These are phyloP conservation scores for Neotropicomus parvogracilis DNA, from an alignment of 1,284 basidiomycete genomes.

Conservation along the genomic window DNA sequence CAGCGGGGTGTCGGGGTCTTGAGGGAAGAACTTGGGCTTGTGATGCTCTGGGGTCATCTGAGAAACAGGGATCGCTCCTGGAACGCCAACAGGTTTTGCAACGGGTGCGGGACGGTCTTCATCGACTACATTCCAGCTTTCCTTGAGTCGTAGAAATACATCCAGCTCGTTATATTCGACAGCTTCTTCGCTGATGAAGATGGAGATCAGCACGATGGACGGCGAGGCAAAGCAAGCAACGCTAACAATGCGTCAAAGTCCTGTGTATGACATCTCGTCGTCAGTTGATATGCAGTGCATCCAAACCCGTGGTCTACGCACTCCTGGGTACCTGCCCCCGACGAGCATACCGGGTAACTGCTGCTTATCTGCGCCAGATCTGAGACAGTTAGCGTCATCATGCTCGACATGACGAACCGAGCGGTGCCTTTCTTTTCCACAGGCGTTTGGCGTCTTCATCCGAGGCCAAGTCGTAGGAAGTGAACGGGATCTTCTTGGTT, in stretches of 20 bases:
- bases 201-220: slow-evolving; percentile 12
- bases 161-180: slow-evolving; percentile 72
- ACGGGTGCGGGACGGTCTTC: slow-evolving; percentile 49
- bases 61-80: slow-evolving; percentile 66
- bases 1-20: slow-evolving; percentile 46
- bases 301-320: slow-evolving; percentile 31
- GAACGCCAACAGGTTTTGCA: slow-evolving; percentile 66
- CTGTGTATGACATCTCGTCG: slow-evolving; percentile 31
- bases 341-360: slow-evolving; percentile 77
- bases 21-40: slow-evolving; percentile 51
- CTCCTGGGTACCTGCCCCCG: slow-evolving; percentile 61
- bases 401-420: slow-evolving; percentile 40
- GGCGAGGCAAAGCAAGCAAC: slow-evolving; percentile 6
- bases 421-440: slow-evolving; percentile 75
- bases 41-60: slow-evolving; percentile 77
- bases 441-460: slow-evolving; percentile 74
- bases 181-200: slow-evolving; percentile 66
- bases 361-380: slow-evolving; percentile 57
- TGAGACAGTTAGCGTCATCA: not conserved
- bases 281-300: not conserved
- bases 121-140: slow-evolving; percentile 60
- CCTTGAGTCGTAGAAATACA: slow-evolving; percentile 66
- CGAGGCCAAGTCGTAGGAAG: slow-evolving; percentile 76
- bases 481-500: slow-evolving; percentile 77
- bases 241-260: slow-evolving; percentile 56